Evolutionary conservation across 176 grass and related monocot genomes (phyloP), one percentile per base, ranked within the genome.

Genomic region (Urochloa ruziziensis): DNA sequence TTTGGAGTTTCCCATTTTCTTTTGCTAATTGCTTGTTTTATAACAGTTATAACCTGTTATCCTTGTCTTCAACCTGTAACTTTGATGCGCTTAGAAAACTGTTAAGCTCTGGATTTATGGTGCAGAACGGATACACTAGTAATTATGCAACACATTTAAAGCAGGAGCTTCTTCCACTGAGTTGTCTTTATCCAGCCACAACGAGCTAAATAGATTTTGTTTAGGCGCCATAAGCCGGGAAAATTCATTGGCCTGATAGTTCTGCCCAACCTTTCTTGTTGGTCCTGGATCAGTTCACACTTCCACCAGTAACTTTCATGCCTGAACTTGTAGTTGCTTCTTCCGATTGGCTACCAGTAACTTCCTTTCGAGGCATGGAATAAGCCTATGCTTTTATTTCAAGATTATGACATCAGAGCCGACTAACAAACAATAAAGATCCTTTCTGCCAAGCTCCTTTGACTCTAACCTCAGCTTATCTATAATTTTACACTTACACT

Each of bases 271-370:
- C 30, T 77, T 19, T 81, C 34, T 44, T 61, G n/a, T 61, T 75
- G 62, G 29, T 33, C 23, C 34, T 33, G n/a, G 53, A 48, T 60
- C 29, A 48, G 15, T 29, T 62, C 27, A 15, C 10, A 40, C 53
- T 84, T 57, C 57, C 61, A 49, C 3, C 19, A 36, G 37, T 64
- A 49, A 5, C 27, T 73, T 72, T n/a, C 12, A 29, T 57, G 34
- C 61, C 61, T 59, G 16, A 76, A 82, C 23, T 54, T 33, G 78
- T 10, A 68, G 33, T 68, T 53, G 47, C 63, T 39, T 68, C 62
- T 24, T 67, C 63, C 25, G 6, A 28, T 56, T 40, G 14, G 78
- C 48, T 68, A 56, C 15, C 2, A 2, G 13, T 5, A 6, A 61
- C 6, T 64, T 33, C 17, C 10, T 3, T 79, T 64, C 7, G n/a